Base-by-base conservation (phyloP, 345 rosid species). In the Dovyalis caffra region DNA sequence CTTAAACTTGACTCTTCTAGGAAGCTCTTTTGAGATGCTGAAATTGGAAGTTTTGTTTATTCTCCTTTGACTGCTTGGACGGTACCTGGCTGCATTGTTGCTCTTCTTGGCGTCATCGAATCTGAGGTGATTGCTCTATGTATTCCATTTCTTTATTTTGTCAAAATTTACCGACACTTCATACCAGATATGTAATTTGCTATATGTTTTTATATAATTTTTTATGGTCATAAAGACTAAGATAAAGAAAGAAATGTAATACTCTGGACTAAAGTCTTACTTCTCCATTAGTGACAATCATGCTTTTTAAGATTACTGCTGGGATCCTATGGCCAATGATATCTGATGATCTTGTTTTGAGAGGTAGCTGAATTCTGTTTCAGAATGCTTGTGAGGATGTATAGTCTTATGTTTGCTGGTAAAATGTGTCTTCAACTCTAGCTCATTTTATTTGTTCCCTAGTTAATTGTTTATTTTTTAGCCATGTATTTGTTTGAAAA, bases 121-220 rank as follows among this genome's bases (percentile, higher is more conserved):
- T 64, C 77, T 74, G 32, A 82, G 91, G 86, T 90, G 82, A 66
- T 35, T 75, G n/a, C 33, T 71, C 37, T 37, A 47, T 74, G 53
- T 62, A 75, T 69, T 75, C 66, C 71, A 67, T 72, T 35, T 69
- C 32, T 68, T 75, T 74, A 57, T 75, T 71, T 72, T 29, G 60
- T 78, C 18, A 76, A 69, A 61, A 69, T 70, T 23, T 29, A 38
- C n/a, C n/a, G 29, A 51, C n/a, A 15, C 5, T 6, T 38, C 29
- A 15, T 34, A 60, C 65, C 38, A 58, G 58, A 38, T 75, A 3
- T 29, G 37, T 34, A 28, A 32, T 37, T 68, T 25, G 21, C 15
- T 57, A 5, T 32, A 5, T 35, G 16, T 29, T 60, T 35, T 66
- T 28, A 23, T 43, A 29, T 6, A 62, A 18, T 34, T 40, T 14